phyloP scores from a whole-genome alignment of 768 basidiomycete species.

The Pleurotus giganteus region DNA sequence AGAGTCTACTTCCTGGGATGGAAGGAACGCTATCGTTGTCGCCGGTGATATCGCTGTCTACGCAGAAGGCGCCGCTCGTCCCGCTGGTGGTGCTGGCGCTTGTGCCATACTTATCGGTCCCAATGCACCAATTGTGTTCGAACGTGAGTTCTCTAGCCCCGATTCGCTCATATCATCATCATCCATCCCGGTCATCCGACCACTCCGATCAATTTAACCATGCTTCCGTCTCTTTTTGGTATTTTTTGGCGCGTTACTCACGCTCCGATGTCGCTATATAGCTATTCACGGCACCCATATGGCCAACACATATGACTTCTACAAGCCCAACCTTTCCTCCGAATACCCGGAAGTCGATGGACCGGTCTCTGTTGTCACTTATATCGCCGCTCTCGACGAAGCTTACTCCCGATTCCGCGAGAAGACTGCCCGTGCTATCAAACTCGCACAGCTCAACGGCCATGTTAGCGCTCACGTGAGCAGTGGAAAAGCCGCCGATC shows the following conservation, averaged over 20 bases:
- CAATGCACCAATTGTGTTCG: conserved; percentile 90
- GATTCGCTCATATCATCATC: conserved; percentile 7
- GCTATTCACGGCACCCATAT: conserved; percentile 96
- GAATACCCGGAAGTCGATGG: conserved; percentile 98
- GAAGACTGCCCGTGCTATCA: conserved; percentile 70
- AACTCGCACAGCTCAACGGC: conserved; percentile 38
- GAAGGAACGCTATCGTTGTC: conserved; percentile 95
- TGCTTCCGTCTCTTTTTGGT: background rate
- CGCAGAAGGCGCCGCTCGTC: conserved; percentile 91
- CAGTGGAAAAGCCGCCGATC: conserved; percentile 38
- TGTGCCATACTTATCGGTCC: conserved; percentile 95
- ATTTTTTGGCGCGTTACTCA: background rate
- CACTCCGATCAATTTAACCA: background rate
- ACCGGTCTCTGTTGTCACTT: conserved; percentile 92
- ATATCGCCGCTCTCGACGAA: conserved; percentile 89
- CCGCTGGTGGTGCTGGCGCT: conserved; percentile 96
- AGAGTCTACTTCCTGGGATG: conserved; percentile 95
- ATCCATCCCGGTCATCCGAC: conserved; percentile 11
- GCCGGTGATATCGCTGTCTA: conserved; percentile 98
- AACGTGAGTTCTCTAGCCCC: conserved; percentile 63
- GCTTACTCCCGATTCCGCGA: conserved; percentile 84
- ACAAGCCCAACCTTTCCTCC: conserved; percentile 94
- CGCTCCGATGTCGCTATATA: conserved; percentile 30
- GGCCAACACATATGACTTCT: conserved; percentile 98
- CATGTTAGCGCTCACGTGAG: conserved; percentile 32